Evolutionary conservation across 2,329 filamentous ascomycete species (phyloP).

Genomic region (Pezicula neosporulosa): DNA sequence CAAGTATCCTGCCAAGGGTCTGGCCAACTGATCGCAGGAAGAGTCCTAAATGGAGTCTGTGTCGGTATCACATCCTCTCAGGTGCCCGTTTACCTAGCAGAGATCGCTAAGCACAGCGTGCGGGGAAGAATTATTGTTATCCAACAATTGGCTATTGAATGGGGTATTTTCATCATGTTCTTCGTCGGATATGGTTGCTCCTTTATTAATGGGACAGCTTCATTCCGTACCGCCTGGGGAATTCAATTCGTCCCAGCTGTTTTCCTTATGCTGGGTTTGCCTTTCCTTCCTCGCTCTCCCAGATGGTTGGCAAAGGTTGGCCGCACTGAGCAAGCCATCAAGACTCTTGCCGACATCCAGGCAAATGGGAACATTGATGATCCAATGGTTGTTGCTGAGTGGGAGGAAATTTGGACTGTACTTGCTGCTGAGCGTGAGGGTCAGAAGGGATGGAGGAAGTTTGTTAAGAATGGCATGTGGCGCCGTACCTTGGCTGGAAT

Average conservation of each 20-base stretch:
- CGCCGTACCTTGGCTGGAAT: conserved; percentile 52
- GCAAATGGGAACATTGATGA: conserved; percentile 50
- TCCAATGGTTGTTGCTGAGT: conserved; percentile 54
- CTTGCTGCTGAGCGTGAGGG: conserved; percentile 26
- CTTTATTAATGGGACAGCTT: conserved; percentile 37
- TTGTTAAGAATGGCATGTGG: conserved; percentile 53
- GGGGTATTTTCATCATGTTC: conserved; percentile 46
- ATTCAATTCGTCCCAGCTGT: conserved; percentile 42
- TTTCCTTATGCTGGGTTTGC: conserved; percentile 36
- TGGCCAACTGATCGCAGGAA: conserved; percentile 63
- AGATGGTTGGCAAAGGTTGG: conserved; percentile 46
- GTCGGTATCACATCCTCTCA: conserved; percentile 72
- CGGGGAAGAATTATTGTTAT: conserved; percentile 40
- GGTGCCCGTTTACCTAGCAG: conserved; percentile 68
- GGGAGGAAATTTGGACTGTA: conserved; percentile 46
- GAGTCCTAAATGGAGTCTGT: conserved; percentile 67
- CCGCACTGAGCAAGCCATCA: conserved; percentile 39
- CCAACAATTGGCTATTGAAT: conserved; percentile 44
- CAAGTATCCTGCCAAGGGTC: conserved; percentile 55
- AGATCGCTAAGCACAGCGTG: conserved; percentile 42
- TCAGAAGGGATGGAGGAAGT: conserved; percentile 31
- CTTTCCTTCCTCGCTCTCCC: conserved; percentile 43
- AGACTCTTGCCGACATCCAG: conserved; percentile 54
- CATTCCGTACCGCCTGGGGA: conserved; percentile 49
- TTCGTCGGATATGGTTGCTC: conserved; percentile 44